Evolutionary conservation across 768 basidiomycete species (phyloP).

Genomic region (Amanita jacksonii): DNA sequence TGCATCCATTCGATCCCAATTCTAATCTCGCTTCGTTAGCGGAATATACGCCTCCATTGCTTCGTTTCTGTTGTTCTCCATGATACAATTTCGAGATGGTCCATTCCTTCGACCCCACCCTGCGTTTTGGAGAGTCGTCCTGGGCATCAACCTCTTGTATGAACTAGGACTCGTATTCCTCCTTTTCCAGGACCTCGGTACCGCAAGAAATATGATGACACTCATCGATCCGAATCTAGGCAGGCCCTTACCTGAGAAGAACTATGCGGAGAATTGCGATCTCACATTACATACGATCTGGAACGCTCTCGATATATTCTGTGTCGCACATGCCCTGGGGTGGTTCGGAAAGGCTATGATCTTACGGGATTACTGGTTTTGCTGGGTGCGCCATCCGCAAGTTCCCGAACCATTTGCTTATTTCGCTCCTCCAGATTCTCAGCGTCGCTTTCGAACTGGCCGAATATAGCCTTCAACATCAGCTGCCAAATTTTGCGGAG

Average conservation of each 20-base stretch:
- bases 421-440: conserved; percentile 48
- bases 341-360: conserved; percentile 93
- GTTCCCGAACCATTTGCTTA: conserved; percentile 2
- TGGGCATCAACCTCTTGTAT: conserved; percentile 78
- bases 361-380: conserved; percentile 88
- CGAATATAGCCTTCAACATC: conserved; percentile 82
- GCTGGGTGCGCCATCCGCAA: conserved; percentile 52
- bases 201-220: conserved; percentile 71
- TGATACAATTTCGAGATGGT: conserved; percentile 85
- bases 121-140: conserved; percentile 72
- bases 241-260: conserved; percentile 71
- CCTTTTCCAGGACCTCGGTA: conserved; percentile 75
- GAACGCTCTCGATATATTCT: conserved; percentile 84
- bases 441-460: conserved; percentile 85
- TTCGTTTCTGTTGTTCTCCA: conserved; percentile 72
- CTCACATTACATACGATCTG: conserved; percentile 55
- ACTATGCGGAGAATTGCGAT: conserved; percentile 74
- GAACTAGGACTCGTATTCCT: conserved; percentile 77
- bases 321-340: conserved; percentile 73
- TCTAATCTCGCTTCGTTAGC: conserved; percentile 24
- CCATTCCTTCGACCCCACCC: conserved; percentile 86
- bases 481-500: conserved; percentile 83
- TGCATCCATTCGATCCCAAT: conserved; percentile 1
- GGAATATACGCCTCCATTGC: conserved; percentile 69
- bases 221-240: conserved; percentile 67